Conservation (phyloP, 768 basidiomycete species). For the Rhizopogon vinicolor region DNA sequence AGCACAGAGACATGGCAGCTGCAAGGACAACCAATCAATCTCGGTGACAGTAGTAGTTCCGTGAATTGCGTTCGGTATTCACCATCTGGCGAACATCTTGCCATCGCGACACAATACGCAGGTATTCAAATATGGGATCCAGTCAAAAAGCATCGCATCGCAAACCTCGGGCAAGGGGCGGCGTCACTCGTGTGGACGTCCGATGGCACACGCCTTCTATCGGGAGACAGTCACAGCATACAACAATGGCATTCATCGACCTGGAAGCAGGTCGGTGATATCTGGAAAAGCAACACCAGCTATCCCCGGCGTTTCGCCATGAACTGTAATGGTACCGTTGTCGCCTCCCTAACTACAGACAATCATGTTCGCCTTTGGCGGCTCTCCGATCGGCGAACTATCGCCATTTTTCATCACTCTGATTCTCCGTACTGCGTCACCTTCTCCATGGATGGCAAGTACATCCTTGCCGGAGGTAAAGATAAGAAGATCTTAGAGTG, state of each 20-base stretch:
- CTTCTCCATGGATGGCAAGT: not conserved
- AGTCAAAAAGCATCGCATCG: not conserved
- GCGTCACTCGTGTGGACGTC: not conserved
- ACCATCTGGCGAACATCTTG: too few relatives aligned
- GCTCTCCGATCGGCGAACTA: not conserved
- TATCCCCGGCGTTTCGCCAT: not conserved
- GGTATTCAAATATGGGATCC: too few relatives aligned
- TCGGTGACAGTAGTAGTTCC: too few relatives aligned
- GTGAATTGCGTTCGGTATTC: too few relatives aligned
- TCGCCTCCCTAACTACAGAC: not conserved
- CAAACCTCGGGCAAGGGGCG: not conserved
- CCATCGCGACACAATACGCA: too few relatives aligned
- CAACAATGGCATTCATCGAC: not conserved
- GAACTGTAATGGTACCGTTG: not conserved
- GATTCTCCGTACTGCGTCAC: not conserved
- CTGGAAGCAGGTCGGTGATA: not conserved
- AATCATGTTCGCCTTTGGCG: conserved; percentile 11
- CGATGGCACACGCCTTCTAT: not conserved
- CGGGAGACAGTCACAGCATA: not conserved
- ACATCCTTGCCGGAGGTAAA: not conserved
- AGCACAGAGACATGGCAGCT: too few relatives aligned
- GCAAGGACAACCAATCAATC: too few relatives aligned
- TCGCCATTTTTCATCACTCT: not conserved
- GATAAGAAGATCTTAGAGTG: not conserved
- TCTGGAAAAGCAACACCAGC: not conserved